A percentile compares a stretch with the other conserved stretches of the same genome.
These are phyloP conservation scores for sorghum (Sorghum bicolor) DNA, from an alignment of 176 grass and related monocot genomes.

Conservation along the genomic window DNA sequence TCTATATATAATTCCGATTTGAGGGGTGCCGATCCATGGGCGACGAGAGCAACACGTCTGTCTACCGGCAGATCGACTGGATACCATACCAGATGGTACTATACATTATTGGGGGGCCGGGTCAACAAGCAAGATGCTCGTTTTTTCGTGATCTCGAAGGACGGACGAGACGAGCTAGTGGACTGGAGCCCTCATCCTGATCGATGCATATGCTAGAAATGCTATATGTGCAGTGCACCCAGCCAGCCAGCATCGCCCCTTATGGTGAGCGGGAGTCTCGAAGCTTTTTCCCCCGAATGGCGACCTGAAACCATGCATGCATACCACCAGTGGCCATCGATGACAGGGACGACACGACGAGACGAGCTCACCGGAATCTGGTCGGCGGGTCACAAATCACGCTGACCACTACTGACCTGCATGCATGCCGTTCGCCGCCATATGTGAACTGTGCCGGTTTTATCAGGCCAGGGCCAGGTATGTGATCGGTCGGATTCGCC, in stretches of 20 bases:
- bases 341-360: neutral
- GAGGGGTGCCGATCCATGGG: neutral
- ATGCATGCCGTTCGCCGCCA: neutral
- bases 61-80: neutral
- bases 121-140: neutral
- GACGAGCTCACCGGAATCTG: neutral
- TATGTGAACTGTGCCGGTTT: neutral
- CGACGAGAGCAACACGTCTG: neutral
- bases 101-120: constrained; percentile 4
- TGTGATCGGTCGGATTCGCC: neutral
- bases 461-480: neutral
- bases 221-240: neutral
- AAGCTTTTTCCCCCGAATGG: neutral
- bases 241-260: neutral
- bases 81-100: neutral
- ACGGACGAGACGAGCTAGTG: neutral
- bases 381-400: neutral
- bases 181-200: neutral
- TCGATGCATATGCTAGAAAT: neutral
- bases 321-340: too few relatives aligned
- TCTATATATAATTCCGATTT: neutral
- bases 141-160: neutral
- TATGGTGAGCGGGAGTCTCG: neutral
- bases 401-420: neutral
- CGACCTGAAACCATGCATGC: neutral